A percentile compares a stretch with the other conserved stretches of the same genome.
These are phyloP conservation scores for Dothiorella sarmentorum DNA, from an alignment of 2,329 filamentous ascomycete genomes.

Conservation along the genomic window DNA sequence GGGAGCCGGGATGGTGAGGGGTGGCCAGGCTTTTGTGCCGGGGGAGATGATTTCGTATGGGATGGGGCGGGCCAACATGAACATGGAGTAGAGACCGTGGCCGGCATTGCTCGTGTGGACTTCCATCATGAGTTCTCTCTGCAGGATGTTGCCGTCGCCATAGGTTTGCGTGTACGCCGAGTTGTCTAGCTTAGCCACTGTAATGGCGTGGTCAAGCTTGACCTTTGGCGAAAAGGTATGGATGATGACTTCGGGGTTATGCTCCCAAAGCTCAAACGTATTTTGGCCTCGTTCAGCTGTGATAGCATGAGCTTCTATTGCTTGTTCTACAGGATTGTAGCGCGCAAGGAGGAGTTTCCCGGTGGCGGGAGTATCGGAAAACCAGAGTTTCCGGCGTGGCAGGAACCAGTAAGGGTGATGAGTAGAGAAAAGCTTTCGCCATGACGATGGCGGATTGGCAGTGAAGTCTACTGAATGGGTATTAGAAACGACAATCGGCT, in stretches of 20 bases:
- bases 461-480: conserved; percentile 47
- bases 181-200: conserved; percentile 51
- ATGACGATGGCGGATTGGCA: conserved; percentile 60
- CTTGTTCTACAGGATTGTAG: conserved; percentile 68
- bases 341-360: conserved; percentile 74
- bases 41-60: conserved; percentile 41
- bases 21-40: conserved; percentile 64
- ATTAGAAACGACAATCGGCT: conserved; percentile 63
- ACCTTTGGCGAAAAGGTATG: conserved; percentile 69
- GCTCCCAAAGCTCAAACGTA: conserved; percentile 61
- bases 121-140: conserved; percentile 52
- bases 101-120: conserved; percentile 27
- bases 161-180: conserved; percentile 27
- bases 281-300: conserved; percentile 49
- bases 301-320: conserved; percentile 77
- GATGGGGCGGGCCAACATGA: conserved; percentile 60
- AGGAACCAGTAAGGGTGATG: conserved; percentile 86
- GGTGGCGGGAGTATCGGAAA: conserved; percentile 68
- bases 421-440: conserved; percentile 66
- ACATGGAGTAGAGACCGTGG: conserved; percentile 58
- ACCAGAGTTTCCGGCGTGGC: conserved; percentile 77
- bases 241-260: conserved; percentile 63
- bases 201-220: conserved; percentile 69
- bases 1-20: conserved; percentile 62
- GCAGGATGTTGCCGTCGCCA: conserved; percentile 40